Base-by-base conservation (phyloP, 257 asterid genomes). In the Leptodermis oblonga region DNA sequence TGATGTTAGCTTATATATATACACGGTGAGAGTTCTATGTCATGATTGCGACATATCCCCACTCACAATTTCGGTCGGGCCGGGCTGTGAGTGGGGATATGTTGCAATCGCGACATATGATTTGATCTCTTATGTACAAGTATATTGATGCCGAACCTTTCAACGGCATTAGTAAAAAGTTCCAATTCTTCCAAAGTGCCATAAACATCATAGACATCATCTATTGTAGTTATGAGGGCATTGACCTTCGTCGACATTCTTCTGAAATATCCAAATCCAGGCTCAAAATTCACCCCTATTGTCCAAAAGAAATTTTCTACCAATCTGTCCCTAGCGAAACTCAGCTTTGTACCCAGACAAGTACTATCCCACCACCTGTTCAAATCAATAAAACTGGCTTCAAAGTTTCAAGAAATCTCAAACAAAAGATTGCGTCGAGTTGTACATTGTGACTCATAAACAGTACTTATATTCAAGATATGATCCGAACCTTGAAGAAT, bases 301-400 rank as follows among this genome's bases (percentile, higher is more conserved):
- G 74, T 45, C 68, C 68, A 45, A 70, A 58, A 70, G 31, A 60
- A 70, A 28, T 46, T 60, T 14, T 70, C 74, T 8, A 70, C 61
- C 36, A 70, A 13, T 23, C 74, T 70, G 11, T 70, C 61, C 68
- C 74, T 59, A 0, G 68, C 46, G 34, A 70, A 70, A 28, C 3
- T 12, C 3, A 70, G 11, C 39, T 41, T 70, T 4, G 25, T 28
- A n/a, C 48, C 60, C 0, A 70, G 37, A 45, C 56, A 20, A 1
- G 68, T 70, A 43, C 28, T 30, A 45, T 55, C 51, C 73, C 73
- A 69, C 73, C 73, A 69, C 45, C 73, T 69, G 28, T 8, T 48
- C 23, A 45, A 45, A 45, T 45, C 9, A 12, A 45, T 5, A 45
- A 45, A n/a, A n/a, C 1, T 51, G n/a, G 18, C 5, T 3, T 49